Conservation (phyloP, 2,329 filamentous ascomycete species). For the Amesomyces nigricolor region DNA sequence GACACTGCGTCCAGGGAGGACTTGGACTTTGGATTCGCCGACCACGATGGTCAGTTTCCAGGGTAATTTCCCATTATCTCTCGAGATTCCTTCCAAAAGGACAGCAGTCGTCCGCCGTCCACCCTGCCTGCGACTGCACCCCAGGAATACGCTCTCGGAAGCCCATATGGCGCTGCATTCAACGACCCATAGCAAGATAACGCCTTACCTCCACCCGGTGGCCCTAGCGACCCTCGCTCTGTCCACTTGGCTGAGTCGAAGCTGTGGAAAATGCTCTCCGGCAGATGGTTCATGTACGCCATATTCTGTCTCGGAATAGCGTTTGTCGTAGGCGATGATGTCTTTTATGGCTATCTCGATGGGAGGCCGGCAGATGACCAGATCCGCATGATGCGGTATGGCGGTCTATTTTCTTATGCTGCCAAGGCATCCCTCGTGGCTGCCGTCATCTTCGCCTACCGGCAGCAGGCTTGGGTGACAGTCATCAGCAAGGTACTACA, state of each 20-base stretch:
- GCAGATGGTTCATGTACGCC: conserved; percentile 22
- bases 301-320: conserved; percentile 19
- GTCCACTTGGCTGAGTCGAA: not conserved
- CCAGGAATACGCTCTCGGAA: not conserved
- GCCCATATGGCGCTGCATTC: not conserved
- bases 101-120: not conserved
- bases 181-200: not conserved
- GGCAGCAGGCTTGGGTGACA: conserved; percentile 25
- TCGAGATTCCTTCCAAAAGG: conserved; percentile 5
- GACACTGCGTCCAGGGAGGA: conserved; percentile 2
- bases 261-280: conserved; percentile 13
- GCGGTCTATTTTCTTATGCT: conserved; percentile 21
- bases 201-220: not conserved
- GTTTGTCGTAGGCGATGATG: conserved; percentile 20
- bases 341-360: conserved; percentile 19
- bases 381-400: conserved; percentile 24
- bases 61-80: not conserved
- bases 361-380: conserved; percentile 23
- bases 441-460: conserved; percentile 23
- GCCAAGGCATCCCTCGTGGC: conserved; percentile 22
- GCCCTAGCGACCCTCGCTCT: not conserved
- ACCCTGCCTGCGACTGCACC: not conserved
- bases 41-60: not conserved
- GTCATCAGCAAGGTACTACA: conserved; percentile 19
- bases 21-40: conserved; percentile 7